Evolutionary conservation across 73 alveolate species (phyloP), one percentile per base, ranked within the genome.

Genomic region (Paramecium pentaurelia): DNA sequence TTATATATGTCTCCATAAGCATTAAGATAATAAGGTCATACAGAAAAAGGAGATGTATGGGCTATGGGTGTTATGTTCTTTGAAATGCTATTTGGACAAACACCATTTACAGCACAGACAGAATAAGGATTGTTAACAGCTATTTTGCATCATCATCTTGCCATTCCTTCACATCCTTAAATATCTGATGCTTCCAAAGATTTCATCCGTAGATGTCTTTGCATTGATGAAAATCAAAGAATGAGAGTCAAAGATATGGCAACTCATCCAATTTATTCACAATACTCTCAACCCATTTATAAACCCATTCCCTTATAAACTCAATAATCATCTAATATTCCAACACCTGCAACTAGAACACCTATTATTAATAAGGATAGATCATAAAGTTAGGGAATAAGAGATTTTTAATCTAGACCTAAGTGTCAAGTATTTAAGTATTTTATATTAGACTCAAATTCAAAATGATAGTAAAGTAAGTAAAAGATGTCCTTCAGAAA

Each of bases 41-140:
- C 97, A 27, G 95, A 94, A 40, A 96, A 94, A 77, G 97, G 95
- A 12, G 98, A 96, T 91, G 93, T 95, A 92, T 96, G 98, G 98
- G 91, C 97, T 18, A 96, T 96, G 47, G 98, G 98, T 4, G 97
- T 96, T 12, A 92, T 96, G 96, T 96, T 92, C 60, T 96, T 90
- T 93, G 98, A 96, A 96, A 96, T 96, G 98, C 93, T 96, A 16
- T 95, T 92, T 44, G 97, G 97, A 34, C 59, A 88, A 37, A 96
- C 98, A 1, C 98, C 98, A 36, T 96, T 91, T 80, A 84, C 93
- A 42, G 96, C 97, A 32, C 95, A 96, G 2, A 71, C 94, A 10
- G 94, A 89, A 71, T 64, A 89, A 30, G 71, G 77, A n/a, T 68
- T 89, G 14, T 36, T 89, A 28, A 64, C 86, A 22, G 84, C 86